Base-by-base conservation (phyloP, 2,329 filamentous ascomycete genomes). In the Colletotrichum salicis region DNA sequence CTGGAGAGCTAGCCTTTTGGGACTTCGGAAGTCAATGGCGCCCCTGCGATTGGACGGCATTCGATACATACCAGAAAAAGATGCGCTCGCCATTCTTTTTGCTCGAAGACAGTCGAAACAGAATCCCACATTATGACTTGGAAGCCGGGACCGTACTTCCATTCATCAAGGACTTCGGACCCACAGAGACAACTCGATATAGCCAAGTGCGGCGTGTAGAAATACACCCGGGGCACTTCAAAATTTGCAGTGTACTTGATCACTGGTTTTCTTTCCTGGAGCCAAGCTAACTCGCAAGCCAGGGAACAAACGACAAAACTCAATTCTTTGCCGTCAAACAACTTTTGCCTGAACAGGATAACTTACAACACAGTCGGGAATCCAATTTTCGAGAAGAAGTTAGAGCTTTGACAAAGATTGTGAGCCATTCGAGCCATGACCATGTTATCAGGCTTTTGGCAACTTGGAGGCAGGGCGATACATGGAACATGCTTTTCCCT, bases 401-500 rank as follows among this genome's bases (percentile, higher is more conserved):
- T 3, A 24, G 33, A 8, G 57, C 24, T 22, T 45, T n/a, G n/a
- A 13, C 57, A 24, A 60, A 60, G 19, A 12, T 33, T 10, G 57
- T 31, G 11, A 33, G 57, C 6, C 19, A 24, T 8, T 41, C 35
- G 5, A 24, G 27, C 2, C 57, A 60, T 15, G 24, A n/a, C 7
- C 57, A 72, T 24, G 51, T 74, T 22, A 60, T 74, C 60, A 72
- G 59, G 10, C 54, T 73, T 31, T 56, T 74, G 15, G 68, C 71
- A 12, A 73, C 71, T 3, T 75, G 73, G n/a, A 67, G 52, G 3
- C 63, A 70, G 31, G 68, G 57, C 10, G 37, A 33, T 7, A 64
- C 60, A 7, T 74, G 51, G 29, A 74, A 63, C 41, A 51, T 74
- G 31, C 71, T 75, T 4, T 75, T 75, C 45, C 73, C 74, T 35